Evolutionary conservation across 169 alveolate genomes (phyloP).

Genomic region (Plasmodium falciparum): DNA sequence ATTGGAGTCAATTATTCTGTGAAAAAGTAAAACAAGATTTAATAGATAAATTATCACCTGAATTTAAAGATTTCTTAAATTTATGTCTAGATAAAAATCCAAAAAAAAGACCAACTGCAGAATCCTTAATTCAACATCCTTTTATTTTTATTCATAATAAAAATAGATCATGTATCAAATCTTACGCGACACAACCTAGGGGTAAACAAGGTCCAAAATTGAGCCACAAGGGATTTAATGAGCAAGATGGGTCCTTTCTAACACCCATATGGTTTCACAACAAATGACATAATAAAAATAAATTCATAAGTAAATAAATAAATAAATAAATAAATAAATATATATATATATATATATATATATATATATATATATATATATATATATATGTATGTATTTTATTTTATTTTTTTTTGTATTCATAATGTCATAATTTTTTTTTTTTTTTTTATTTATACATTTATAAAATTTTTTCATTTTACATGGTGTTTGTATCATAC

Average conservation of each 20-base stretch:
- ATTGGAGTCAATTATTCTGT: constrained; percentile 79
- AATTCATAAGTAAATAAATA: not conserved
- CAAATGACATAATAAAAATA: not conserved
- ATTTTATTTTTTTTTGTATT: too few relatives aligned
- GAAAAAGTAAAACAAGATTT: constrained; percentile 71
- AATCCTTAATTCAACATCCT: constrained; percentile 79
- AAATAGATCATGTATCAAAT: constrained; percentile 75
- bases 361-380: too few relatives aligned
- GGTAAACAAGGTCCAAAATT: constrained; percentile 58
- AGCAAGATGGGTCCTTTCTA: constrained; percentile 69
- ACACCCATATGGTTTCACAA: constrained; percentile 76
- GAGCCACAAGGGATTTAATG: constrained; percentile 72
- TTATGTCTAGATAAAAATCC: constrained; percentile 84
- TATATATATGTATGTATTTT: too few relatives aligned
- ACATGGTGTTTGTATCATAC: too few relatives aligned
- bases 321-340: not conserved
- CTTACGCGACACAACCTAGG: constrained; percentile 82
- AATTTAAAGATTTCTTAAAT: constrained; percentile 80
- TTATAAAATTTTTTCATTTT: too few relatives aligned
- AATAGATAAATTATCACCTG: constrained; percentile 77
- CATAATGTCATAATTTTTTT: too few relatives aligned
- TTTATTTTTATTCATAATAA: constrained; percentile 81
- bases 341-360: not conserved
- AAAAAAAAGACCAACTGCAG: constrained; percentile 81
- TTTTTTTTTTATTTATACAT: too few relatives aligned